These are phyloP conservation scores for Serendipita sp. DNA, from an alignment of 768 basidiomycete genomes.

Conservation along the genomic window DNA sequence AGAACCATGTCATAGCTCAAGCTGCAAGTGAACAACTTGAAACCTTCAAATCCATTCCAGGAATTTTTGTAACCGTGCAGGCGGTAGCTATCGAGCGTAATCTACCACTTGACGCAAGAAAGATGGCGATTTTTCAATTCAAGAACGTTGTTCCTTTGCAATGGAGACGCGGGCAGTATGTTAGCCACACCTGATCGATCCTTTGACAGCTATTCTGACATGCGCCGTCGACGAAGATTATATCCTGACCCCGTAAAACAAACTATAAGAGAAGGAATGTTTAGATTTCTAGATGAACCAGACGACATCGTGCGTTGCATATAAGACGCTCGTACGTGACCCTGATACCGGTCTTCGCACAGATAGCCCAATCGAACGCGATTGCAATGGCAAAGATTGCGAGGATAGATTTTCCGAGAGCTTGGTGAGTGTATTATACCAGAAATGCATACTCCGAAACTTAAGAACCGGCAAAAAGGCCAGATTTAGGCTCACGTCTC, in stretches of 20 bases:
- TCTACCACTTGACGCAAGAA: slow-evolving; percentile 49
- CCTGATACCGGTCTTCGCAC: background rate
- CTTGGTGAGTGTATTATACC: slow-evolving; percentile 35
- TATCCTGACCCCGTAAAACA: slow-evolving; percentile 48
- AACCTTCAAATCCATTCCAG: slow-evolving; percentile 47
- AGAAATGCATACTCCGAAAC: slow-evolving; percentile 6
- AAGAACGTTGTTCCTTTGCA: slow-evolving; percentile 61
- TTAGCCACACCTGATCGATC: background rate
- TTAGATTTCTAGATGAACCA: slow-evolving; percentile 55
- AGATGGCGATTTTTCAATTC: slow-evolving; percentile 77
- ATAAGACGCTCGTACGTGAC: background rate
- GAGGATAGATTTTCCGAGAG: slow-evolving; percentile 54
- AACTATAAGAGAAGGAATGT: slow-evolving; percentile 48
- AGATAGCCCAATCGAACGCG: slow-evolving; percentile 72
- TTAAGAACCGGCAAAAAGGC: slow-evolving; percentile 31
- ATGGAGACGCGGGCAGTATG: slow-evolving; percentile 68
- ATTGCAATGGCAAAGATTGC: slow-evolving; percentile 61
- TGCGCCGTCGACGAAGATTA: slow-evolving; percentile 29
- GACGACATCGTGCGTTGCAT: slow-evolving; percentile 49
- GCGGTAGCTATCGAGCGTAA: slow-evolving; percentile 47
- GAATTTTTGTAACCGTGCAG: slow-evolving; percentile 54
- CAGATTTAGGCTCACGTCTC: slow-evolving; percentile 38
- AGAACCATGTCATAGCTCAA: slow-evolving; percentile 37
- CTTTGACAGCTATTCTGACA: background rate
- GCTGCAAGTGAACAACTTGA: slow-evolving; percentile 46